These are phyloP conservation scores for Holtermanniella nyarrowii DNA, from an alignment of 768 basidiomycete genomes.

Conservation along the genomic window DNA sequence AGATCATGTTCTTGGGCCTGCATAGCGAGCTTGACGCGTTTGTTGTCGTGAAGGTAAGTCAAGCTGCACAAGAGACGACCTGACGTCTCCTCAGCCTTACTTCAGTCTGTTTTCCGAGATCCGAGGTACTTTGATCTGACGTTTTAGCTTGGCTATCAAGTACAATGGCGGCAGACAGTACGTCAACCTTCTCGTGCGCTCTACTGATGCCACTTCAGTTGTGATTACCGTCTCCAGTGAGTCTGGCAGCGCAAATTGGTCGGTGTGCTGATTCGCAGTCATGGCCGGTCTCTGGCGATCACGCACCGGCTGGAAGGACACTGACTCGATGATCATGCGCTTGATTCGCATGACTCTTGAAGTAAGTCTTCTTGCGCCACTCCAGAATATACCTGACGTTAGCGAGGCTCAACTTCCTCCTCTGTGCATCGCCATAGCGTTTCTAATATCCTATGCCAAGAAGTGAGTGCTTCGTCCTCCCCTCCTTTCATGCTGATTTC, in stretches of 20 bases:
- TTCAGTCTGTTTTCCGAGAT: not conserved
- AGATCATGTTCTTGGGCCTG: not conserved
- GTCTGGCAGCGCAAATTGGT: too few relatives aligned
- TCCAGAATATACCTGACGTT: not conserved
- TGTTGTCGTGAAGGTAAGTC: not conserved
- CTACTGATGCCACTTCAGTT: too few relatives aligned
- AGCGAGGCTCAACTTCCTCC: not conserved
- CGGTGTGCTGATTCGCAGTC: too few relatives aligned
- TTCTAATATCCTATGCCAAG: not conserved
- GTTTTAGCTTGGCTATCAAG: not conserved
- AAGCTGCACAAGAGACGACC: too few relatives aligned
- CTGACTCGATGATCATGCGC: not conserved
- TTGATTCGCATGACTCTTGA: not conserved
- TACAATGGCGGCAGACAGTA: not conserved
- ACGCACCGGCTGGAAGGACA: not conserved
- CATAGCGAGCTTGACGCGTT: not conserved
- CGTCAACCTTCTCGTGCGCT: too few relatives aligned
- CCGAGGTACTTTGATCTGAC: too few relatives aligned
- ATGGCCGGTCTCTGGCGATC: not conserved
- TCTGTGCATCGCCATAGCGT: not conserved
- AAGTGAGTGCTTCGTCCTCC: too few relatives aligned
- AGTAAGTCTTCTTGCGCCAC: not conserved
- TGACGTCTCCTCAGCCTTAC: too few relatives aligned
- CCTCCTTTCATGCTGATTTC: not conserved
- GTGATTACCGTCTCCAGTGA: too few relatives aligned